Evolutionary conservation across 2,329 filamentous ascomycete species (phyloP), one percentile per base, ranked within the genome.

Genomic region (Neonectria punicea): DNA sequence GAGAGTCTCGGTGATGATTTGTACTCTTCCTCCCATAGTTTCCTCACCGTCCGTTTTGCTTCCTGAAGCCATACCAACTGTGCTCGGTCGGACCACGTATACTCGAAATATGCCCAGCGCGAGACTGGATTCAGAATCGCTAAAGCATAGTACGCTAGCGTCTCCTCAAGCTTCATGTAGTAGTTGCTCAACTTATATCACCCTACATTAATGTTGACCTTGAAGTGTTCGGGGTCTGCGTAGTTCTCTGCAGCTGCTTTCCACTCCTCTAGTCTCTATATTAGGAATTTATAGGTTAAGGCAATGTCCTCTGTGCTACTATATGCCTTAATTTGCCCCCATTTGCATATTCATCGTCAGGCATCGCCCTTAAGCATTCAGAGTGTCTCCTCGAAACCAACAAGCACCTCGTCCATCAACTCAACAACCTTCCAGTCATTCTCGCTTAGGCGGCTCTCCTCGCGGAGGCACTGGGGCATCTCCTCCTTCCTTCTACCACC

Each of bases 231-330:
- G 16, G 49, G 6, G 30, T 36, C 49, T n/a, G 49, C n/a, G 49
- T 53, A 53, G 49, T 51, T 51, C 49, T 51, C 30, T 11, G 49
- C 49, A 13, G 25, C n/a, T 51, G 49, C 49, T 51, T 51, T 51
- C 14, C 49, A 51, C 49, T 51, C 28, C 30, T 51, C 49, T 13
- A 51, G 49, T 7, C 49, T 51, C 25, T 51, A 30, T 16, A 51
- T 51, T 28, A 20, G 47, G 28, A 51, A 51, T 51, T 51, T 28
- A 28, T 51, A 51, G 13, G 28, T 51, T 51, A 16, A 51, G 47
- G 28, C 13, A 51, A 51, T 7, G 28, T 51, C 47, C 47, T 16
- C 34, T 28, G 34, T 51, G 16, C 18, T 51, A 10, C 47, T 16
- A 32, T 51, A 51, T 34, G 47, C 47, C 47, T 51, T 16, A 51